phyloP scores from a whole-genome alignment of 1,284 basidiomycete species.

The Sanghuangporus weigelae region DNA sequence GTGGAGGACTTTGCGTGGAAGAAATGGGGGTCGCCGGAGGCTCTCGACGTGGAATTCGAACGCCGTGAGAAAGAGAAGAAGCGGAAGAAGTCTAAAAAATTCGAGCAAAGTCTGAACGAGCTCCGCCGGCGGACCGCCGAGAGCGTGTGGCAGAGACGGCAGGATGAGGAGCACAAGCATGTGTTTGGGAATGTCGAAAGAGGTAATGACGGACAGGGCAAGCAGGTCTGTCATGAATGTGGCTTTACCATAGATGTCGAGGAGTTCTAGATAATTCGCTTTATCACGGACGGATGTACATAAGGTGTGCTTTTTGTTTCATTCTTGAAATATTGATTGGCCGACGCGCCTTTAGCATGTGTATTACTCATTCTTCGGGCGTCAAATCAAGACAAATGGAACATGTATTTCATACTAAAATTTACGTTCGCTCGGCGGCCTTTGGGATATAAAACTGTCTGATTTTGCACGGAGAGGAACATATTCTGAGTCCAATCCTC shows the following conservation, averaged over 20 bases:
- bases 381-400: not conserved
- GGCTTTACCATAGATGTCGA: conserved; percentile 87
- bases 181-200: conserved; percentile 61
- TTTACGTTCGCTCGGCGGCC: not conserved
- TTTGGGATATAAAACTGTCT: not conserved
- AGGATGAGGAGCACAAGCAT: conserved; percentile 86
- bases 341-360: not conserved
- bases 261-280: conserved; percentile 45
- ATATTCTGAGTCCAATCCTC: not conserved
- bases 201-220: conserved; percentile 46
- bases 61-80: conserved; percentile 79
- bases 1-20: conserved; percentile 97
- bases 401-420: not conserved
- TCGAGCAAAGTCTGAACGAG: conserved; percentile 80
- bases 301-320: not conserved
- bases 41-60: conserved; percentile 86
- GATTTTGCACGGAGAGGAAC: not conserved
- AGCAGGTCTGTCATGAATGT: conserved; percentile 80
- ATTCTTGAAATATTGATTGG: not conserved
- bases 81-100: conserved; percentile 90
- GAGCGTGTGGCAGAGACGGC: conserved; percentile 82
- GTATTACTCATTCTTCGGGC: not conserved
- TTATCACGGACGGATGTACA: not conserved
- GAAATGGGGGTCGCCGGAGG: conserved; percentile 95
- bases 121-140: conserved; percentile 82